Base-by-base conservation (phyloP, 306 rosid species). In the Begonia masoniana region DNA sequence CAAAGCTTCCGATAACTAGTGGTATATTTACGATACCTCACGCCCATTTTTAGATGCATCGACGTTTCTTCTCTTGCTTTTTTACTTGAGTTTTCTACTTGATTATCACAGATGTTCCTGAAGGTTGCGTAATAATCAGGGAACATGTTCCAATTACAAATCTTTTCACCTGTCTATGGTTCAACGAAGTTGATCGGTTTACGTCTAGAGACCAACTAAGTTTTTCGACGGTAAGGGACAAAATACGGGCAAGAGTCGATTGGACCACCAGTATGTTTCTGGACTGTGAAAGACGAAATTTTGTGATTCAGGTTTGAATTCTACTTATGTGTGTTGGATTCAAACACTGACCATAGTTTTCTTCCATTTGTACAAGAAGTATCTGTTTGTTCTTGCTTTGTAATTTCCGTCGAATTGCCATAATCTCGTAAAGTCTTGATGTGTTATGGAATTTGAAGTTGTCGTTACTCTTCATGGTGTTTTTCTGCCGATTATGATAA, bases 201-300 rank as follows among this genome's bases (percentile, higher is more conserved):
- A 91, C 96, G 62, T 87, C 96, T 12, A 77, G 96, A 71, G 99
- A 91, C 71, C 99, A 91, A 71, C 67, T 91, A 59, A 91, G 99
- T 80, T 86, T 91, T 72, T 77, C 96, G 55, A 86, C 82, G 6
- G 96, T 81, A 41, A 77, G 99, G 62, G 99, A 86, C 69, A 91
- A 80, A 71, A 63, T 91, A 61, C 81, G 74, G 88, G 76, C 78
- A 56, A 86, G 65, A 71, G 81, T 78, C 61, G 71, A 65, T 45
- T 91, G 99, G 99, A 60, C 79, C 58, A 45, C 86, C 62, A 77
- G 74, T 60, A 91, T 86, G 96, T 91, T 91, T 58, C 12, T 83
- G 82, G 99, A 91, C 55, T 91, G 96, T 62, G 99, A 86, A 71
- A 77, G 99, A 74, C 94, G 96, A 48, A 83, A 86, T 74, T 91